Evolutionary conservation across 169 alveolate genomes (phyloP), one percentile per base, ranked within the genome.

Genomic region (Condylostoma magnum): DNA sequence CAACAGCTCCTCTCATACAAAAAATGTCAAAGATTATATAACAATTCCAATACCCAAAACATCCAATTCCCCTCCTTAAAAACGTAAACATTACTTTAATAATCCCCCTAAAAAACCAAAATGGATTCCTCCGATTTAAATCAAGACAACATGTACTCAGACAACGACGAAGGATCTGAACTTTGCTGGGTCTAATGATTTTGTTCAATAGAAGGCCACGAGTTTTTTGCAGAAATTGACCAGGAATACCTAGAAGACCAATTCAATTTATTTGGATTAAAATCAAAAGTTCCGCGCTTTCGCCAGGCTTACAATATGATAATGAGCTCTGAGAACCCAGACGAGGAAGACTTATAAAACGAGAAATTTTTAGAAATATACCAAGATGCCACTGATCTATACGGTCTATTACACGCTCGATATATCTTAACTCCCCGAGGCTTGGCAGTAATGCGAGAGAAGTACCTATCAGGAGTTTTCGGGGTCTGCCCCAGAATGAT

Each of bases 331-430:
- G 79, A 65, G 25, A 50, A 79, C 5, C 95, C 95, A 25, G 84
- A 79, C 47, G 80, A 79, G 47, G 86, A 87, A 18, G 88, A 86
- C 34, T 44, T 79, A 25, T 58, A 72, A 48, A 83, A 85, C 27
- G 82, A 80, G 27, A 80, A 87, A 3, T 86, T 72, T 71, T 70
- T 90, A 36, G 92, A 90, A 63, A 69, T 83, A 2, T 83, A 85
- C 52, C 75, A 88, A 57, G 78, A 77, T 55, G 89, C 93, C 33
- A 81, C 84, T 76, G 96, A 90, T 47, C 57, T 90, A 25, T 90
- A 90, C 60, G 96, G 96, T 15, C 79, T 87, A 6, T 87, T 90
- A 41, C 96, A 90, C 75, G 86, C 91, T n/a, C 65, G 96, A 52
- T 90, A 84, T 68, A 90, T 90, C 4, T 52, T 68, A 10, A 56